phyloP scores from a whole-genome alignment of 2,329 filamentous ascomycete genomes.

The Calonectria crousiana region DNA sequence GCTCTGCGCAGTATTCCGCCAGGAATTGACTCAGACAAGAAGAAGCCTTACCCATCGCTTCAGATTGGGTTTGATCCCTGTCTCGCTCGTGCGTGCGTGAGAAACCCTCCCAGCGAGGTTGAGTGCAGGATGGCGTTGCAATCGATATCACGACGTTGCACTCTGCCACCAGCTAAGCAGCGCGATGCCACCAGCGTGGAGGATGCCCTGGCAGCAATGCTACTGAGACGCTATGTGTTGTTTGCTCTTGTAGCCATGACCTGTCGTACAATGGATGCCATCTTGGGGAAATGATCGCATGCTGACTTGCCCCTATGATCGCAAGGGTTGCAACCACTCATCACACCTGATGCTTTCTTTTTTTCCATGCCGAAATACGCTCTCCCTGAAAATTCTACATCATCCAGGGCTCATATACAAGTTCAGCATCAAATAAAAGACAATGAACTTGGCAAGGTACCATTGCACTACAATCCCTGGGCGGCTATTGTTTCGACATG shows the following conservation, averaged over 20 bases:
- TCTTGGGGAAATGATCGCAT: neutral
- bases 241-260: neutral
- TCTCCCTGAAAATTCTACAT: neutral
- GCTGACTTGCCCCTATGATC: neutral
- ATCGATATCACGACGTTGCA: neutral
- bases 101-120: neutral
- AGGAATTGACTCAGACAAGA: neutral
- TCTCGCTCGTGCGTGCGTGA: neutral
- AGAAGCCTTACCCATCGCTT: neutral
- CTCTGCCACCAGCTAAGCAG: neutral
- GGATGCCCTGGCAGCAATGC: neutral
- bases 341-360: neutral
- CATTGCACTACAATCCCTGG: neutral
- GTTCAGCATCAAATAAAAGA: neutral
- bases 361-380: neutral
- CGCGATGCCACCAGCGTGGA: neutral
- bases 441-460: neutral
- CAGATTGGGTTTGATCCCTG: neutral
- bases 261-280: neutral
- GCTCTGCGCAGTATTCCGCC: too few species aligned
- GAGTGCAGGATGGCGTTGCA: neutral
- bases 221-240: neutral
- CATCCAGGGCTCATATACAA: neutral
- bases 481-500: neutral
- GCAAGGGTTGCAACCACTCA: neutral